Conservation (phyloP, 495 filamentous ascomycete species). For the Chaetomium cochliodes region DNA sequence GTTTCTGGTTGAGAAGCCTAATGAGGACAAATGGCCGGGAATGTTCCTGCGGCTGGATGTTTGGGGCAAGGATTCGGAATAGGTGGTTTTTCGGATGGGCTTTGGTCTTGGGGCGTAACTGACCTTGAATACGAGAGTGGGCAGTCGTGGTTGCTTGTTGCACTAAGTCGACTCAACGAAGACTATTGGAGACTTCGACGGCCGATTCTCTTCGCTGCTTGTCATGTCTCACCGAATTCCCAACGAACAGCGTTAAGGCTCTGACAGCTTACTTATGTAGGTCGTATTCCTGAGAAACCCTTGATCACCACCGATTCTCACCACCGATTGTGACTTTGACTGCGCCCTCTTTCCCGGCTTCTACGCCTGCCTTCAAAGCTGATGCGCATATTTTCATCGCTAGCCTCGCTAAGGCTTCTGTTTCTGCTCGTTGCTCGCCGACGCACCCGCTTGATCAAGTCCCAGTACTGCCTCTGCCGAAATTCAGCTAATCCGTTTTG, state of each 20-base stretch:
- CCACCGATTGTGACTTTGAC: neutral
- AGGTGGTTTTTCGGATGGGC: neutral
- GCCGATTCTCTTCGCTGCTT: no score
- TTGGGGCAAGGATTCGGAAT: slow-evolving; percentile 7
- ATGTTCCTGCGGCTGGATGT: slow-evolving; percentile 21
- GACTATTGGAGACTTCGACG: no score
- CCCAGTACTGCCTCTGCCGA: slow-evolving; percentile 25
- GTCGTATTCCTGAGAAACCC: neutral
- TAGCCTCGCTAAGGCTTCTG: neutral
- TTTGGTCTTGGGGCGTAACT: neutral
- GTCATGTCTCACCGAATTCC: no score
- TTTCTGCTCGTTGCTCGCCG: slow-evolving; percentile 8
- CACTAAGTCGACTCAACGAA: no score
- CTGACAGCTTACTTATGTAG: no score
- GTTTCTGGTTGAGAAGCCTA: slow-evolving; percentile 20
- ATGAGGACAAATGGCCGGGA: slow-evolving; percentile 20
- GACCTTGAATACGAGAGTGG: neutral
- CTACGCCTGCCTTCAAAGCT: neutral
- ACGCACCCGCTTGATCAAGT: slow-evolving; percentile 23
- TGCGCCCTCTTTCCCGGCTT: neutral
- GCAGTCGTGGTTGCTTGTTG: no score
- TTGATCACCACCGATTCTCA: neutral
- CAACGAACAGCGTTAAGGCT: no score
- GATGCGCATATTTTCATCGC: no score
- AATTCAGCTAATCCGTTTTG: slow-evolving; percentile 24